Evolutionary conservation across 176 grass and related monocot genomes (phyloP).

Genomic region (Melocanna baccifera): DNA sequence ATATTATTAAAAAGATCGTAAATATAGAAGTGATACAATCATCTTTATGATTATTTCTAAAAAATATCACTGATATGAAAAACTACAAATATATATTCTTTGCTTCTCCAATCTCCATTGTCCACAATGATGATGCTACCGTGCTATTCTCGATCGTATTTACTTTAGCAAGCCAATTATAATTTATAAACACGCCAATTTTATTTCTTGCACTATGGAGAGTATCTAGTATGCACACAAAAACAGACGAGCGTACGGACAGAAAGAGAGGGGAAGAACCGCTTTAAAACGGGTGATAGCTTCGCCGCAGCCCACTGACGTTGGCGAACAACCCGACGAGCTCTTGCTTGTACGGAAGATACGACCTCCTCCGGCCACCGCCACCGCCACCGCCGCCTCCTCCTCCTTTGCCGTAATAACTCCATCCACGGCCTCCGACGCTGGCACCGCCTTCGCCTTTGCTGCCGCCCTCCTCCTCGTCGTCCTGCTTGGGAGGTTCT

Average conservation of each 20-base stretch:
- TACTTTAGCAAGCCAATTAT: neutral
- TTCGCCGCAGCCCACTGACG: constrained; percentile 66
- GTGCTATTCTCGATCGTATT: neutral
- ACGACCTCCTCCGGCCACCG: constrained; percentile 48
- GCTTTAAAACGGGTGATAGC: constrained; percentile 55
- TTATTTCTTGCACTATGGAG: neutral
- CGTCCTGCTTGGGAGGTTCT: neutral
- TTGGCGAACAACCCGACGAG: constrained; percentile 75
- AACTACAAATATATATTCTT: neutral
- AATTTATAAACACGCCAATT: neutral
- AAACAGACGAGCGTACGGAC: neutral
- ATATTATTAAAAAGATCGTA: no score
- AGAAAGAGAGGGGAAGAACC: neutral
- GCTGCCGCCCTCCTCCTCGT: neutral
- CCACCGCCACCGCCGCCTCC: neutral
- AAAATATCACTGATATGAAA: no score
- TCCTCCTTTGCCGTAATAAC: constrained; percentile 43
- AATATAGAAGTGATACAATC: no score
- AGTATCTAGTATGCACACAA: constrained; percentile 16
- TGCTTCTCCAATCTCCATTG: neutral
- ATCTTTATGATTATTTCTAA: no score
- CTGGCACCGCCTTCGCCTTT: neutral
- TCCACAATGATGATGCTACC: neutral
- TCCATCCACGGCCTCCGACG: constrained; percentile 18
- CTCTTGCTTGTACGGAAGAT: constrained; percentile 83